Evolutionary conservation across 441 rosid genomes (phyloP).

Genomic region (Gossypium davidsonii): DNA sequence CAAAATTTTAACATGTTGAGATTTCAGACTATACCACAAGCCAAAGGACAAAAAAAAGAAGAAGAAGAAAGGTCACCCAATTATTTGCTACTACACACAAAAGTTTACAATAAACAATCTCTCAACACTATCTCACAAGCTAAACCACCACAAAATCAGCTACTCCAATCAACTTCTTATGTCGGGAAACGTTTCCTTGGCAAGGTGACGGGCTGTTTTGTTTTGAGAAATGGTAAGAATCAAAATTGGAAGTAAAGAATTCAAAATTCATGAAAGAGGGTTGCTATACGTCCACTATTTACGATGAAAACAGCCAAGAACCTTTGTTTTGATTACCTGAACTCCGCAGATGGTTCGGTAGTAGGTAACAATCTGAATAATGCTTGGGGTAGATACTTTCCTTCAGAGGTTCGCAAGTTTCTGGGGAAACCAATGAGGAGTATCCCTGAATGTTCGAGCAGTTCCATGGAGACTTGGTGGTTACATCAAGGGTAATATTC

Average conservation of each 20-base stretch:
- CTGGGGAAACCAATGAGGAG: constrained; percentile 65
- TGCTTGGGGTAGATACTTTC: constrained; percentile 60
- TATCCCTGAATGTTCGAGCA: constrained; percentile 75
- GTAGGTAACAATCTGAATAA: constrained; percentile 55
- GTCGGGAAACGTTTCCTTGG: constrained; percentile 22
- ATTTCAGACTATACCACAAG: constrained; percentile 4
- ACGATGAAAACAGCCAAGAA: constrained; percentile 60
- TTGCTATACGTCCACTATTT: constrained; percentile 26
- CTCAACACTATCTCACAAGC: constrained; percentile 31
- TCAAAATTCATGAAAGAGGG: constrained; percentile 17
- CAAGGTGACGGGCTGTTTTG: constrained; percentile 21
- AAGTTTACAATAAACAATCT: constrained; percentile 49
- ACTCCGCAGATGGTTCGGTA: constrained; percentile 34
- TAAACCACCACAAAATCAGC: constrained; percentile 30
- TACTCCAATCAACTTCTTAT: constrained; percentile 26
- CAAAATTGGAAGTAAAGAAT: constrained; percentile 30
- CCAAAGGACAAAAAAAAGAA: not conserved
- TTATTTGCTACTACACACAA: constrained; percentile 71
- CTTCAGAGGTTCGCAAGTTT: constrained; percentile 54
- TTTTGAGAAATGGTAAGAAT: constrained; percentile 39
- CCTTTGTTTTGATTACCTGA: constrained; percentile 37
- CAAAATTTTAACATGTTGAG: constrained; percentile 2
- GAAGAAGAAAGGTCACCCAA: not conserved
- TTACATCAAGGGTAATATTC: constrained; percentile 49
- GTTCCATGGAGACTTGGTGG: constrained; percentile 60